Evolutionary conservation across 2,329 filamentous ascomycete genomes (phyloP).

Genomic region (Aureobasidium sp.): DNA sequence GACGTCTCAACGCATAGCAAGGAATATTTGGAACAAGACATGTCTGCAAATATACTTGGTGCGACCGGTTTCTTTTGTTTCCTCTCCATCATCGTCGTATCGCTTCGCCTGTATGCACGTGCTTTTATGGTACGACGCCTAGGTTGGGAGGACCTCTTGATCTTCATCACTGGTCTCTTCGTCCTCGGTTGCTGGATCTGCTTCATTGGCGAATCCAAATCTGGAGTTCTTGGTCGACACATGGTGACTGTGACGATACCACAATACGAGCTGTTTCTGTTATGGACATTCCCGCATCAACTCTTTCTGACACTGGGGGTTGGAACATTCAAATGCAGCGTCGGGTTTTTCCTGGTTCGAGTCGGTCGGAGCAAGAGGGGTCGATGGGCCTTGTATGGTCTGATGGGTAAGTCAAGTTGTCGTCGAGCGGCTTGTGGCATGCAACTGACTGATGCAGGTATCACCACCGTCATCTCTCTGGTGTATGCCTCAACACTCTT

Average conservation of each 20-base stretch:
- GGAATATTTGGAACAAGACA: neutral
- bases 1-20: neutral
- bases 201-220: neutral
- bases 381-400: neutral
- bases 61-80: neutral
- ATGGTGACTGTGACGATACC: neutral
- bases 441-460: neutral
- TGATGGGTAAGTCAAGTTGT: neutral
- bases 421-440: neutral
- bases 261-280: neutral
- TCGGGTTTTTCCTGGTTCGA: neutral
- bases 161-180: neutral
- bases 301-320: neutral
- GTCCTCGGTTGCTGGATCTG: conserved; percentile 2
- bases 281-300: neutral
- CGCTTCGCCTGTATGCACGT: neutral
- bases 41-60: neutral
- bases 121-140: neutral
- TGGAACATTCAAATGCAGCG: neutral
- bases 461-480: neutral
- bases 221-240: conserved; percentile 2
- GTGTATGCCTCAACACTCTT: neutral
- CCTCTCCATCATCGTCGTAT: neutral
- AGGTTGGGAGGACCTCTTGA: conserved; percentile 1
- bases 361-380: neutral